Base-by-base conservation (phyloP, 306 rosid genomes). In the Prunus mongolica region DNA sequence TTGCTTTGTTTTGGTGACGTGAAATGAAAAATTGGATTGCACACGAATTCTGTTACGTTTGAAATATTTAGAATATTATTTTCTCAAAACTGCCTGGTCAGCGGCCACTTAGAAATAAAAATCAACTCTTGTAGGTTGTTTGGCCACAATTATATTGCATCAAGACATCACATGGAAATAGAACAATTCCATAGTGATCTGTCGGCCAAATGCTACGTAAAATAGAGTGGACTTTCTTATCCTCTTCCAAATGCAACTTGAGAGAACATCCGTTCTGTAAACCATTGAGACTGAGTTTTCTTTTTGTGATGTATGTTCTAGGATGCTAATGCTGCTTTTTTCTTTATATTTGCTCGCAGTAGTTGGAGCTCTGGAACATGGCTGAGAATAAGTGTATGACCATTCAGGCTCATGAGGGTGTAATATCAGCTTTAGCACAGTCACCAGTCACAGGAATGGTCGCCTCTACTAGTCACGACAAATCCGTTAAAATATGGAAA, bases 391-490 rank as follows among this genome's bases (percentile, higher is more conserved):
- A 84, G 80, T 82, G 91, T 49, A 91, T 91, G 98, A 80, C 96
- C 10, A 82, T 91, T 61, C 51, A 84, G 6, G 97, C 97, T 49
- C 98, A 93, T 22, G 97, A 93, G 72, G 77, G 92, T 62, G 84
- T 86, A 67, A 91, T 93, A 77, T 86, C 98, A 5, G 88, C 98
- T n/a, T 76, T 93, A 82, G 93, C 98, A 60, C 89, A 86, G 61
- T 93, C 98, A 63, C 92, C 96, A 0, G 81, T 83, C 49, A 84
- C 91, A 38, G 91, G 97, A 73, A 88, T 88, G 97, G 93, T 93
- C 72, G 98, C 98, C 71, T 93, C 98, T 3, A 89, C 96, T 60
- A 93, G 98, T 77, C 84, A 88, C 77, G 98, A 93, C 84, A 91
- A 84, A 75, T 91, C 93, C 12, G 98, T 93, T 28, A 93, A 93